Percentiles rank a stretch among this genome's conserved stretches.
Evolutionary conservation across 805 yeast genomes (phyloP).

Genomic region (Nakazawaea holstii): DNA sequence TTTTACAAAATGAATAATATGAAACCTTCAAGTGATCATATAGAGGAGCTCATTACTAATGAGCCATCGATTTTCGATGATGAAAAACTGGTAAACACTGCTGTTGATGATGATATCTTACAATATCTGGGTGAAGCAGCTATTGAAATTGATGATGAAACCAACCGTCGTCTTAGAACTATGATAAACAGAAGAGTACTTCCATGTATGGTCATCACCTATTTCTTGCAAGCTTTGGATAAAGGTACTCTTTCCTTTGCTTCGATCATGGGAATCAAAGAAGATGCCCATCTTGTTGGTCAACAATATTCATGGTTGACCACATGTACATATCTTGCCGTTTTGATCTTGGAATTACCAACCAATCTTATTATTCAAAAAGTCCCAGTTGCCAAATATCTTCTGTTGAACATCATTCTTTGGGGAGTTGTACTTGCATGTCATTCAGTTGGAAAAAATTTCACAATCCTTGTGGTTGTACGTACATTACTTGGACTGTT

Average conservation of each 20-base stretch:
- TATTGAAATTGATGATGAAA: constrained; percentile 21
- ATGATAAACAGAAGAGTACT: constrained; percentile 25
- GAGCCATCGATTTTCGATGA: not conserved
- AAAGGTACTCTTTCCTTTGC: constrained; percentile 35
- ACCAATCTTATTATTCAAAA: constrained; percentile 27
- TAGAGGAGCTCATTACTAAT: not conserved
- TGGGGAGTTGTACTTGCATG: constrained; percentile 46
- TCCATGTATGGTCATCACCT: constrained; percentile 44
- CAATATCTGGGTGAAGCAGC: constrained; percentile 12
- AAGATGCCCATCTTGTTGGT: constrained; percentile 23
- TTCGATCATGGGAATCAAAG: constrained; percentile 19
- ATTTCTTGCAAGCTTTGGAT: constrained; percentile 53
- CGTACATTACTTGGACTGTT: constrained; percentile 49
- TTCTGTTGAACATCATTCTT: constrained; percentile 20
- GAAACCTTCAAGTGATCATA: constrained; percentile 2
- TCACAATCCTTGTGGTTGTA: constrained; percentile 38
- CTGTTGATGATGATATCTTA: constrained; percentile 1
- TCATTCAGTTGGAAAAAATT: constrained; percentile 39
- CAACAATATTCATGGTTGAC: constrained; percentile 17
- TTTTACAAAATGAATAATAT: not conserved
- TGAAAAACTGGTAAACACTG: not conserved
- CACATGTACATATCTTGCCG: constrained; percentile 30
- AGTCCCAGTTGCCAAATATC: constrained; percentile 31
- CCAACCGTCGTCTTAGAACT: constrained; percentile 18
- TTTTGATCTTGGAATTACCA: constrained; percentile 32